Percentiles rank a stretch among this genome's conserved stretches.
These are phyloP conservation scores for Arthrobotrys sinensis DNA, from an alignment of 2,329 filamentous ascomycete genomes.

Conservation along the genomic window DNA sequence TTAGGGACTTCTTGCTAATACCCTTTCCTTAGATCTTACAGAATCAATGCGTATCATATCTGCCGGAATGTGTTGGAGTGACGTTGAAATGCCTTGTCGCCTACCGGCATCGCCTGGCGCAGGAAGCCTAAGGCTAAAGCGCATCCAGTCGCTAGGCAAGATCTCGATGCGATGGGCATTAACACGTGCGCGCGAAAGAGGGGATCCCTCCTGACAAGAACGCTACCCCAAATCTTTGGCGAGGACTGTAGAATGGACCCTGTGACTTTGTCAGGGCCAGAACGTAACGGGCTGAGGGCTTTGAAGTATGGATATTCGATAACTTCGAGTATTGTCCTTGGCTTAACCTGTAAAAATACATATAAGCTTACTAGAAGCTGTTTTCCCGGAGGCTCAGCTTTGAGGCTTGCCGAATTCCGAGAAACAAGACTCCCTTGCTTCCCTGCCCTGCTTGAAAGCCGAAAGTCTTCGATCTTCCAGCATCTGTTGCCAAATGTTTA, in stretches of 20 bases:
- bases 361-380: slow-evolving; percentile 30
- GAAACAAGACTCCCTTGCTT: slow-evolving; percentile 23
- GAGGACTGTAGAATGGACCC: not conserved
- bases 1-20: too few species aligned
- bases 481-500: too few species aligned
- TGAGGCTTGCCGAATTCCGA: slow-evolving; percentile 50
- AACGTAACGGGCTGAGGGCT: not conserved
- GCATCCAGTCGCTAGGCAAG: slow-evolving; percentile 23
- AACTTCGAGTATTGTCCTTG: not conserved
- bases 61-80: slow-evolving; percentile 43
- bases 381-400: slow-evolving; percentile 5
- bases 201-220: not conserved
- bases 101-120: slow-evolving; percentile 26
- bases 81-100: slow-evolving; percentile 33
- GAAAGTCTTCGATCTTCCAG: not conserved
- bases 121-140: slow-evolving; percentile 28
- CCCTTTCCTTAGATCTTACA: too few species aligned
- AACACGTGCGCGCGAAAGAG: slow-evolving; percentile 16
- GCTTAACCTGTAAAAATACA: not conserved
- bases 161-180: slow-evolving; percentile 21
- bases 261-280: not conserved
- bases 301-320: not conserved
- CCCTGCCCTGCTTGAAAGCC: not conserved
- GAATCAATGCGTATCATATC: slow-evolving; percentile 1
- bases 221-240: too few species aligned